phyloP scores from a whole-genome alignment of 2,329 filamentous ascomycete genomes.

The Ploettnerulaceae sp. region DNA sequence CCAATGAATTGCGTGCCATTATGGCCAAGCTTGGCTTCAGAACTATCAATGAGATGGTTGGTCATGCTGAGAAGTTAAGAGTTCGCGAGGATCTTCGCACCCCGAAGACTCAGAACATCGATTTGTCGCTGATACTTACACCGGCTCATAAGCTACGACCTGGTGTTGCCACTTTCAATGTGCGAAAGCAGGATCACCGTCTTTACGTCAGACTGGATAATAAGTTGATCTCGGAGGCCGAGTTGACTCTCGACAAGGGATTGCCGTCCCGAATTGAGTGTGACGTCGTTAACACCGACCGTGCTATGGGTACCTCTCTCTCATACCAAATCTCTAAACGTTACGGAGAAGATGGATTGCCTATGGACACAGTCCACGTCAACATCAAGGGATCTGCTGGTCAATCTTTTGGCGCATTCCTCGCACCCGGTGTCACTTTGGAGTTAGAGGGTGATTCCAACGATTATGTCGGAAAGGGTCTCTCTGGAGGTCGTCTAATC shows the following conservation, averaged over 20 bases:
- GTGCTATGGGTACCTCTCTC: conserved; percentile 85
- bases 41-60: conserved; percentile 97
- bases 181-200: conserved; percentile 94
- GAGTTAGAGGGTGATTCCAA: conserved; percentile 95
- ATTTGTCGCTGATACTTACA: conserved; percentile 86
- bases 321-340: conserved; percentile 95
- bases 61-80: conserved; percentile 79
- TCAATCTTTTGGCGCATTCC: conserved; percentile 92
- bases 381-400: conserved; percentile 96
- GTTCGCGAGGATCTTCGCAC: conserved; percentile 85
- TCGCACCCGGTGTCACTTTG: conserved; percentile 87
- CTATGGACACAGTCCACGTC: conserved; percentile 89
- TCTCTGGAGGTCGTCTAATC: conserved; percentile 89
- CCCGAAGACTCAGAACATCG: conserved; percentile 87
- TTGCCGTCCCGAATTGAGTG: conserved; percentile 90
- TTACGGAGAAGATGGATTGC: conserved; percentile 83
- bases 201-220: conserved; percentile 92
- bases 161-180: conserved; percentile 93
- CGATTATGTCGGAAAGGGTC: conserved; percentile 93
- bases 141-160: conserved; percentile 94
- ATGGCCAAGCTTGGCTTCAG: conserved; percentile 95
- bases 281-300: conserved; percentile 94
- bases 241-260: conserved; percentile 90
- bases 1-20: conserved; percentile 92
- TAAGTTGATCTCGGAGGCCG: conserved; percentile 93